phyloP scores from a whole-genome alignment of 2,329 filamentous ascomycete species.

The Myriosclerotinia duriaeana region DNA sequence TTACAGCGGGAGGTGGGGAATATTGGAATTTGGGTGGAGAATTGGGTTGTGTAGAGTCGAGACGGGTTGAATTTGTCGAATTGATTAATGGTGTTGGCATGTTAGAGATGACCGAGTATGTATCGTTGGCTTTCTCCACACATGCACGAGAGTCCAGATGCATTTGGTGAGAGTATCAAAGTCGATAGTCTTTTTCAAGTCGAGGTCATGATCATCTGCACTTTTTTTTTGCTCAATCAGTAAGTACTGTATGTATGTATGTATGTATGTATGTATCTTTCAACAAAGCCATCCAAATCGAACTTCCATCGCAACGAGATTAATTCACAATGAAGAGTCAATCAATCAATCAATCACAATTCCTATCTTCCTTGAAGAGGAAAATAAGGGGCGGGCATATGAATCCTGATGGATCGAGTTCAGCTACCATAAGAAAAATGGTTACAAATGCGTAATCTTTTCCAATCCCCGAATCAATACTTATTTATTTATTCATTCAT shows the following conservation, averaged over 20 bases:
- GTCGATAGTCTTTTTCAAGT: neutral
- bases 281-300: neutral
- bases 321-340: too few relatives aligned
- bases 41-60: neutral
- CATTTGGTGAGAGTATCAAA: neutral
- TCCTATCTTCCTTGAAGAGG: too few relatives aligned
- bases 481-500: too few relatives aligned
- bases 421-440: too few relatives aligned
- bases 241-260: constrained; percentile 6
- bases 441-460: too few relatives aligned
- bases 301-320: too few relatives aligned
- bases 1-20: neutral
- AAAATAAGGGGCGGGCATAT: too few relatives aligned
- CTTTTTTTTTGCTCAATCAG: neutral
- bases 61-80: neutral
- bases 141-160: neutral
- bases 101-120: constrained; percentile 14
- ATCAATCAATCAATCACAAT: too few relatives aligned
- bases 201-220: neutral
- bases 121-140: constrained; percentile 11
- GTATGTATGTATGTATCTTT: neutral
- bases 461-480: too few relatives aligned
- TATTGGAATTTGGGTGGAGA: neutral
- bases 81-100: constrained; percentile 3
- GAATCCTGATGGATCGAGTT: too few relatives aligned